Conservation (phyloP, 305 asterid genomes). For the Coffea humblotiana region DNA sequence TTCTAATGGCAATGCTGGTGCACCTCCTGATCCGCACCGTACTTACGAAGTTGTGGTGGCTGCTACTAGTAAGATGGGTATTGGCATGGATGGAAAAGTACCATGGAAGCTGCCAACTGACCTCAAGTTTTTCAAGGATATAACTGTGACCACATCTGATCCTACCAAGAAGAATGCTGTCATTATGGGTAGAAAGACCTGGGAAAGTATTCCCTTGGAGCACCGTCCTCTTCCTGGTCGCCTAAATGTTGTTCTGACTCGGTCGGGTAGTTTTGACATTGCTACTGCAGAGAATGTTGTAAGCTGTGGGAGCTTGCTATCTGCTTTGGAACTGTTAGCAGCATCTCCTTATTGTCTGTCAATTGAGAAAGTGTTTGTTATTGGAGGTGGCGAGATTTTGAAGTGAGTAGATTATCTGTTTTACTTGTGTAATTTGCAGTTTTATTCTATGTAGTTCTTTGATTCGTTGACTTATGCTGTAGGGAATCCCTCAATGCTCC, state of each 20-base stretch:
- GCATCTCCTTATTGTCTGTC: slow-evolving; percentile 62
- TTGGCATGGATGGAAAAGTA: slow-evolving; percentile 81
- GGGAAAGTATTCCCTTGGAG: slow-evolving; percentile 90
- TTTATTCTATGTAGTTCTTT: slow-evolving; percentile 7
- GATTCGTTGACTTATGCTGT: slow-evolving; percentile 30
- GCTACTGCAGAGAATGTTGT: slow-evolving; percentile 65
- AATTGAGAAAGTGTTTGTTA: slow-evolving; percentile 78
- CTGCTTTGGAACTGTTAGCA: slow-evolving; percentile 72
- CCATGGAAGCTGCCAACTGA: slow-evolving; percentile 95
- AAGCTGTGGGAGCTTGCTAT: slow-evolving; percentile 56
- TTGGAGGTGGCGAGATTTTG: slow-evolving; percentile 95
- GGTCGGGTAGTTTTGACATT: slow-evolving; percentile 57
- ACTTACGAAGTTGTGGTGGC: slow-evolving; percentile 89
- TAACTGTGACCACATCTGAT: slow-evolving; percentile 64
- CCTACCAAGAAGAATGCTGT: slow-evolving; percentile 80
- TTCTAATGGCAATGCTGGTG: slow-evolving; percentile 30
- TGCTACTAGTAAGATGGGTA: slow-evolving; percentile 72
- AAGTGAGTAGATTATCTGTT: slow-evolving; percentile 43
- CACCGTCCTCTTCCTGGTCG: slow-evolving; percentile 89
- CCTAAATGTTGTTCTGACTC: slow-evolving; percentile 86
- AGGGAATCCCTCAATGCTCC: slow-evolving; percentile 82
- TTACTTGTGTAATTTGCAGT: neutral
- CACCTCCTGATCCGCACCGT: slow-evolving; percentile 43
- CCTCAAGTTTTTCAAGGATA: slow-evolving; percentile 78
- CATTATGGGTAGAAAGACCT: slow-evolving; percentile 94